Evolutionary conservation across 768 basidiomycete species (phyloP), one percentile per base, ranked within the genome.

Genomic region (Mycena vulgaris): DNA sequence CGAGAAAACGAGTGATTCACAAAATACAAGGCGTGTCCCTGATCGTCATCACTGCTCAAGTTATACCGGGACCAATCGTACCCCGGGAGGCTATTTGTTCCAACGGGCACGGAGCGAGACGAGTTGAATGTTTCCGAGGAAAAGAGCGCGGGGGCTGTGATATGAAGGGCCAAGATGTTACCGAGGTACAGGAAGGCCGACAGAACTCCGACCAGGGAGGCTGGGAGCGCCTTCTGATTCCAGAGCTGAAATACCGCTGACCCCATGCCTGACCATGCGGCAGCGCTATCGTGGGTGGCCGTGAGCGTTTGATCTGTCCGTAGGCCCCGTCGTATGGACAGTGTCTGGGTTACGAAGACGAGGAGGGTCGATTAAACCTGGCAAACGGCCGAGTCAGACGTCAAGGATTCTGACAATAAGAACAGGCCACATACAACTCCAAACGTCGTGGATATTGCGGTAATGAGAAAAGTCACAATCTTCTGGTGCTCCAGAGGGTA

Each of bases 201-300:
- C 3, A 52, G 14, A 3, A 52, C 35, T 1, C 61, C 48, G 30
- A 35, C 25, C n/a, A 33, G 10, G 17, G 61, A 63, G 13, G 45
- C 45, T 4, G 60, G 51, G 23, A 52, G 17, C n/a, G 37, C 28
- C 62, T 42, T 63, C 28, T 63, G 62, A 37, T 28, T 1, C 62
- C 62, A 63, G 5, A 63, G 17, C 42, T 53, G 37, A 0, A 17
- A 27, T 11, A 63, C 19, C 5, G 62, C 49, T 0, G 62, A 35
- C 3, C 62, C 62, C 5, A 63, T 37, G 30, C 62, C 62, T 9
- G 61, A 48, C 60, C 57, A 58, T 39, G 57, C 57, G 8, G 57
- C 37, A 14, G 57, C 57, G 31, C 28, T 58, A 25, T 58, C 57
- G 25, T 58, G 57, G 11, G 57, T 58, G 17, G 57, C 40, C 25